Conservation (phyloP, 1,139 yeast species). For the Magnusiomyces suaveolens region DNA sequence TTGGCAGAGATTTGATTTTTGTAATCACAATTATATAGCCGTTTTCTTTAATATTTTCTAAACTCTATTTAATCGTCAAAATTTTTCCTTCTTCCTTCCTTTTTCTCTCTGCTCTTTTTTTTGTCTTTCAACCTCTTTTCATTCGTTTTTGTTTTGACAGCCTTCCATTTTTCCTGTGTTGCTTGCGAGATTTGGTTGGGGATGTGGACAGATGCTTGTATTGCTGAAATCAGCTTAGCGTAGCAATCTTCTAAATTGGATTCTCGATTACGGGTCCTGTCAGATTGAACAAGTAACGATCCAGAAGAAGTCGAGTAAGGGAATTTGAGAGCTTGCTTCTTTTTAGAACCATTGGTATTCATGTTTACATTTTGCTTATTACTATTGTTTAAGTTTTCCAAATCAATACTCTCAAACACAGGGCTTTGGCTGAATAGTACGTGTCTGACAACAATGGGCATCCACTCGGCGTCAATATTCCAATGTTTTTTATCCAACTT, state of each 20-base stretch:
- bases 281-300: constrained; percentile 51
- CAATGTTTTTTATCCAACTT: constrained; percentile 42
- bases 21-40: not conserved
- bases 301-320: constrained; percentile 53
- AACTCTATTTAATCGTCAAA: constrained; percentile 9
- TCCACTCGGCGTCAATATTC: constrained; percentile 46
- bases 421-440: not conserved
- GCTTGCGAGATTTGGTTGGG: constrained; percentile 44
- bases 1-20: not conserved
- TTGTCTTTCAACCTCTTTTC: constrained; percentile 45
- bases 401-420: not conserved
- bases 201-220: constrained; percentile 41
- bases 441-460: constrained; percentile 44
- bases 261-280: constrained; percentile 49
- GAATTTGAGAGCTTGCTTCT: constrained; percentile 24
- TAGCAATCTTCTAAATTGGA: constrained; percentile 52
- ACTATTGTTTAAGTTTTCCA: constrained; percentile 17
- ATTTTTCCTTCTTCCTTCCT: constrained; percentile 36
- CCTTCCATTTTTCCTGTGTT: constrained; percentile 48
- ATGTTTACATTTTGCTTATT: not conserved
- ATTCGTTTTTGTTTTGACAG: constrained; percentile 38
- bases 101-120: constrained; percentile 46
- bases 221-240: constrained; percentile 45
- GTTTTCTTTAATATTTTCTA: too few species aligned
- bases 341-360: not conserved